Evolutionary conservation across 306 rosid genomes (phyloP).

Genomic region (Trichosanthes cucumerina): DNA sequence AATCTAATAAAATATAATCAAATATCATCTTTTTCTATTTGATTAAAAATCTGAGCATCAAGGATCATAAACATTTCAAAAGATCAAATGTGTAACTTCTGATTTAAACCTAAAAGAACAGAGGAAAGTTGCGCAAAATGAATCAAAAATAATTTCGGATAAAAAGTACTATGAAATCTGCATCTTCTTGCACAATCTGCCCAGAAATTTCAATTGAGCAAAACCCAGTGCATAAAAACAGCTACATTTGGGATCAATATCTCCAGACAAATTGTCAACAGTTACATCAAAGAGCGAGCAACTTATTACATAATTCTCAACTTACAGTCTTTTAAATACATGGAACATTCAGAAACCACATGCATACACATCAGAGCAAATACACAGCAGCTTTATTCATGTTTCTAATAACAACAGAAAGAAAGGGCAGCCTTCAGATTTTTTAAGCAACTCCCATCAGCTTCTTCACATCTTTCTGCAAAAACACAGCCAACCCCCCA

Average conservation of each 20-base stretch:
- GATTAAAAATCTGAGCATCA: too few species aligned
- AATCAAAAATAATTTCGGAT: too few species aligned
- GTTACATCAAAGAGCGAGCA: neutral
- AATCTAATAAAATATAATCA: neutral
- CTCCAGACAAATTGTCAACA: neutral
- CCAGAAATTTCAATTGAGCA: neutral
- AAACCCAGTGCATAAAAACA: neutral
- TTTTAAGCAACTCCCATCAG: constrained; percentile 27
- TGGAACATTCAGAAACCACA: neutral
- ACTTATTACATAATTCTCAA: neutral
- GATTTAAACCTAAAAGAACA: too few species aligned
- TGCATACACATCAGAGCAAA: neutral
- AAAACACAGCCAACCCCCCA: constrained; percentile 3
- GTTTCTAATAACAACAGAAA: constrained; percentile 9
- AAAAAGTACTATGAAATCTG: neutral
- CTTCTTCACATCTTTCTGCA: constrained; percentile 46
- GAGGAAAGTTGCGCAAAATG: too few species aligned
- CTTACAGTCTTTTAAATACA: neutral
- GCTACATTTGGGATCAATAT: neutral
- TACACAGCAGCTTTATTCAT: constrained; percentile 25
- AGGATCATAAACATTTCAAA: too few species aligned
- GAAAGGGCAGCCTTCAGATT: constrained; percentile 3
- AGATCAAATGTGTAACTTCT: too few species aligned
- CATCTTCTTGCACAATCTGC: neutral
- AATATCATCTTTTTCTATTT: too few species aligned